Percentiles rank a stretch among this genome's conserved stretches.
phyloP scores from a whole-genome alignment of 176 grass and related monocot genomes.

The Poa pratensis region DNA sequence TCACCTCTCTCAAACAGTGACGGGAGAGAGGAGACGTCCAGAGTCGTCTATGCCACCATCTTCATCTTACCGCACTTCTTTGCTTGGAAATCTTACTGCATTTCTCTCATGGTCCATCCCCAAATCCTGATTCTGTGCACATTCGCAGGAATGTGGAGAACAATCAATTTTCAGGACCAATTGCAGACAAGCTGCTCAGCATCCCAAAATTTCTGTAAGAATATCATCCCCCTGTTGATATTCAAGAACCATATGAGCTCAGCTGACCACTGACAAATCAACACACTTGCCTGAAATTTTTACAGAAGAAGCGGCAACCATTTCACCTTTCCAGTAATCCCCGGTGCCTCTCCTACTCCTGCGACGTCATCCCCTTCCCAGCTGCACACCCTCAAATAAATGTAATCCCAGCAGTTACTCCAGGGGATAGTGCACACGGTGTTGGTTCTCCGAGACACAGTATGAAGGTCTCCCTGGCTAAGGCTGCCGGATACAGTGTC shows the following conservation, averaged over 20 bases:
- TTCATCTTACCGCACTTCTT: too few species aligned
- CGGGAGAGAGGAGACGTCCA: too few species aligned
- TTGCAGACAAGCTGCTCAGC: slow-evolving; percentile 53
- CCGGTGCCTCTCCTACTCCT: slow-evolving; percentile 27
- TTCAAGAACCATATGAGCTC: neutral
- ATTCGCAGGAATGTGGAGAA: slow-evolving; percentile 66
- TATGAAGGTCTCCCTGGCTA: slow-evolving; percentile 40
- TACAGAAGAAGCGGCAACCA: slow-evolving; percentile 61
- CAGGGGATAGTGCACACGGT: neutral
- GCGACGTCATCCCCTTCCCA: neutral
- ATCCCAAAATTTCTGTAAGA: slow-evolving; percentile 70
- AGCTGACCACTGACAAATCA: slow-evolving; percentile 18
- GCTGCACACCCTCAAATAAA: slow-evolving; percentile 40
- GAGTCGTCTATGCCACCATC: too few species aligned
- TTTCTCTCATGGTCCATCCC: neutral
- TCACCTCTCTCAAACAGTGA: too few species aligned
- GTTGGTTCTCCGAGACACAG: neutral
- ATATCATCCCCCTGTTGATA: neutral
- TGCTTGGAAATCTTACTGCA: neutral
- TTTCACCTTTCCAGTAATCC: slow-evolving; percentile 32
- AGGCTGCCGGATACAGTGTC: slow-evolving; percentile 44
- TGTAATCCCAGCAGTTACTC: slow-evolving; percentile 40
- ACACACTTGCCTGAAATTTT: neutral
- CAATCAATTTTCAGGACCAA: slow-evolving; percentile 57
- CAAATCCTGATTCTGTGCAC: neutral